These are phyloP conservation scores for Trichophyton benhamiae DNA, from an alignment of 2,329 filamentous ascomycete genomes.

Conservation along the genomic window DNA sequence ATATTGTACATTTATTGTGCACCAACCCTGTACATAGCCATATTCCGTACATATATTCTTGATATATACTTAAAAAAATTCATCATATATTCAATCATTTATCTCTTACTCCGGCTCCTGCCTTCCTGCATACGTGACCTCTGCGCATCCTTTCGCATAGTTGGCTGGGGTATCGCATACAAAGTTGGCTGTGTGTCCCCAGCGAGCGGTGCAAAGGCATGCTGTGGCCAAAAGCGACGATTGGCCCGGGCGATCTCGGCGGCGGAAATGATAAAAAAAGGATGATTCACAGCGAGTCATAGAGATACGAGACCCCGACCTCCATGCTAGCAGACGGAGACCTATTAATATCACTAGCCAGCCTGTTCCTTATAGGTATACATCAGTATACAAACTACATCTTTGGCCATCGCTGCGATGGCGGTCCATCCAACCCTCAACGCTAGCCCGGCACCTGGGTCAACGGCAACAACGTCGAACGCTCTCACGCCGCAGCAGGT, in stretches of 20 bases:
- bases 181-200: background rate
- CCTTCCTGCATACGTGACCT: too few relatives aligned
- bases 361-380: background rate
- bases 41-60: background rate
- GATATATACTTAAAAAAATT: background rate
- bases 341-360: background rate
- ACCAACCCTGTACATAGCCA: background rate
- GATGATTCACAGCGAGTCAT: conserved; percentile 2
- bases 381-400: too few relatives aligned
- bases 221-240: background rate
- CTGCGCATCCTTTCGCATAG: background rate
- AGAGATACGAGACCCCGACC: background rate
- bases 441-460: background rate
- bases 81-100: background rate
- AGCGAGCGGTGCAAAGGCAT: background rate
- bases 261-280: background rate
- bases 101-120: background rate
- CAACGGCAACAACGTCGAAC: conserved; percentile 12
- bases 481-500: conserved; percentile 29
- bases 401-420: conserved; percentile 20
- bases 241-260: conserved; percentile 1
- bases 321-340: background rate
- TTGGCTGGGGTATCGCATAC: conserved; percentile 1
- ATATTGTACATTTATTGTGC: background rate
- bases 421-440: conserved; percentile 31